Evolutionary conservation across 306 rosid genomes (phyloP), one percentile per base, ranked within the genome.

Genomic region (Dalbergia oliveri): DNA sequence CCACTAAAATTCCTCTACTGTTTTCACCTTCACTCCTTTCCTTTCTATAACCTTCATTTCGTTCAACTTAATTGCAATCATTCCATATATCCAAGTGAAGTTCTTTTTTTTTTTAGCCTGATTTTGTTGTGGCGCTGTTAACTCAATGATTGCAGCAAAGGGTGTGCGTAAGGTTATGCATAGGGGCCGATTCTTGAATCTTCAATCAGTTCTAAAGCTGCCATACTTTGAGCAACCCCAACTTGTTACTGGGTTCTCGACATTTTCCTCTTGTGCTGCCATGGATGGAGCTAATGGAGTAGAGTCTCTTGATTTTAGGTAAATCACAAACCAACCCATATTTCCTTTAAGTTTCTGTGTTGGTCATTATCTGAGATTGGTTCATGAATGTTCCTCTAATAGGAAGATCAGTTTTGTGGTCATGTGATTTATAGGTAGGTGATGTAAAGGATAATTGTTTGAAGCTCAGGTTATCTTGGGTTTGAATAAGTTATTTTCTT

Each of bases 101-200:
- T 5, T 50, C n/a, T 50, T 13, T 14, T 14, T n/a, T 6, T n/a
- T 50, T 50, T 12, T 14, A 13, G 0, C 14, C 57, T 11, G 18
- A 4, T 62, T 63, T 16, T 34, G 62, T 57, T 21, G 6, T 6
- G 47, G 57, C 21, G 47, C 53, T 59, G 35, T 70, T 68, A 13
- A 76, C 11, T 57, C 66, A 58, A 73, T 72, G 76, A 51, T 58
- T 35, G 60, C 72, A 3, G 57, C 34, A 57, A 70, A 56, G 80
- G 11, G 74, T 37, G 34, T 75, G 84, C 59, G 16, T 39, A 85
- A 51, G 75, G 13, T 85, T 47, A 50, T 23, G 13, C 78, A 41
- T 69, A 65, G 47, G 43, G 78, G 44, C 11, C 77, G 26, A 5
- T 74, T 75, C 64, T 75, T 37, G 13, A 49, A 76, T 62, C 73